Evolutionary conservation across 345 rosid genomes (phyloP).

Genomic region (Lepidium aucheri): DNA sequence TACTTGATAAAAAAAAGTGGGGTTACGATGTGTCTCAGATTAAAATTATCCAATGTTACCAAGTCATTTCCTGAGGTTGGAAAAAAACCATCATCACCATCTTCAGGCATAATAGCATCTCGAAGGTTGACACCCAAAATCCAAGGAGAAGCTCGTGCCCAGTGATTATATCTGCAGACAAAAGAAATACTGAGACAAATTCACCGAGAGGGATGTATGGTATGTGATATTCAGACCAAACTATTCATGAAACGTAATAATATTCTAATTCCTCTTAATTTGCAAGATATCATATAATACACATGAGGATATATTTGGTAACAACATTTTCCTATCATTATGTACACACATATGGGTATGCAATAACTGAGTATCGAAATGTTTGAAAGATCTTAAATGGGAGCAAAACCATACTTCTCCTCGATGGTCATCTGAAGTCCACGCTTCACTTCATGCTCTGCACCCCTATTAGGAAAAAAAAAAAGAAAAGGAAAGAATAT

Average conservation of each 20-base stretch:
- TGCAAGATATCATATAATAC: neutral
- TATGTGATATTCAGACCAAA: slow-evolving; percentile 2
- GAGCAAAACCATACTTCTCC: slow-evolving; percentile 60
- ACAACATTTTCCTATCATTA: neutral
- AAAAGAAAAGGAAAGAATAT: neutral
- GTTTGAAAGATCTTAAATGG: neutral
- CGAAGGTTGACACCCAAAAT: slow-evolving; percentile 65
- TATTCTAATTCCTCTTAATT: neutral
- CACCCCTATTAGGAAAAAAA: slow-evolving; percentile 34
- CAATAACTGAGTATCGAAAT: neutral
- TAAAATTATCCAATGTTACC: slow-evolving; percentile 38
- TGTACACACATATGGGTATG: neutral
- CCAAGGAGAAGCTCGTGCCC: slow-evolving; percentile 92
- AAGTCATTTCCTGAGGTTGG: slow-evolving; percentile 85
- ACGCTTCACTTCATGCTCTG: slow-evolving; percentile 35
- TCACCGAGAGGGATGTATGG: neutral
- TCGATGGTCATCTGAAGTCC: slow-evolving; percentile 53
- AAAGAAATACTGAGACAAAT: neutral
- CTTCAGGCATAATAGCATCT: slow-evolving; percentile 70
- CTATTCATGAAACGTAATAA: neutral
- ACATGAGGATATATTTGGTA: neutral
- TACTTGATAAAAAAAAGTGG: neutral
- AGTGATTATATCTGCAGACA: slow-evolving; percentile 50
- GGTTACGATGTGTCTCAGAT: neutral
- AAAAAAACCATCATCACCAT: slow-evolving; percentile 87